Percentiles rank a stretch among this genome's conserved stretches.
Evolutionary conservation across 2,329 filamentous ascomycete species (phyloP).

Genomic region (Trichoderma harzianum): DNA sequence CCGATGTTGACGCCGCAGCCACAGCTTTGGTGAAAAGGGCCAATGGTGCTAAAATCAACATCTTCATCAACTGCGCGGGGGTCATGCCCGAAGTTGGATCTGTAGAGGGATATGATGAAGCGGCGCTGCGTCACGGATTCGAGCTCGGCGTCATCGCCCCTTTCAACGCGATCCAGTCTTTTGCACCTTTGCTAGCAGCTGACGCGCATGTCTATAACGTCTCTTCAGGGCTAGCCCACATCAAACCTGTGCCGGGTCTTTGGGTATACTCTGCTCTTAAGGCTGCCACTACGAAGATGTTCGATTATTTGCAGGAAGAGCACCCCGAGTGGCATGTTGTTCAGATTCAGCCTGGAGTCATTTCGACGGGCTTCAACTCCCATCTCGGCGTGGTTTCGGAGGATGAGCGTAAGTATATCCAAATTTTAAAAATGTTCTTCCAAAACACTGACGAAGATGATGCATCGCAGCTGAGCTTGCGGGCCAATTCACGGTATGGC

Average conservation of each 20-base stretch:
- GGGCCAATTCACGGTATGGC: neutral
- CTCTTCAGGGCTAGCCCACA: neutral
- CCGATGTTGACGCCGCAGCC: neutral
- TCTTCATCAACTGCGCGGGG: neutral
- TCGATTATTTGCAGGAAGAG: neutral
- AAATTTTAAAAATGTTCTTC: neutral
- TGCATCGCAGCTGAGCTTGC: neutral
- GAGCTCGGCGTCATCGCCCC: neutral
- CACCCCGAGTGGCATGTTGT: neutral
- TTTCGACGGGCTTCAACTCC: neutral
- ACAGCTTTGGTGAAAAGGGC: neutral
- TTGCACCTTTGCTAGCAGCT: neutral
- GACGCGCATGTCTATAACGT: neutral
- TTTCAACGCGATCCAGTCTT: neutral
- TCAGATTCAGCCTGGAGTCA: neutral
- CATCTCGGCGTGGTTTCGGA: neutral
- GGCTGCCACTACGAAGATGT: neutral
- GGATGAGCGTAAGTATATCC: neutral
- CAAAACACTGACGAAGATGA: neutral
- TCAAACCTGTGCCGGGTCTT: neutral
- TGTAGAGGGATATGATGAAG: neutral
- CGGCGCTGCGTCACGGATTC: neutral
- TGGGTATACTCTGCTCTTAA: neutral
- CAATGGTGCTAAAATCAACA: neutral
- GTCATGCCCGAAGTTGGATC: neutral